Evolutionary conservation across 1,139 yeast species (phyloP).

Genomic region (Suhomyces ambrosiae): DNA sequence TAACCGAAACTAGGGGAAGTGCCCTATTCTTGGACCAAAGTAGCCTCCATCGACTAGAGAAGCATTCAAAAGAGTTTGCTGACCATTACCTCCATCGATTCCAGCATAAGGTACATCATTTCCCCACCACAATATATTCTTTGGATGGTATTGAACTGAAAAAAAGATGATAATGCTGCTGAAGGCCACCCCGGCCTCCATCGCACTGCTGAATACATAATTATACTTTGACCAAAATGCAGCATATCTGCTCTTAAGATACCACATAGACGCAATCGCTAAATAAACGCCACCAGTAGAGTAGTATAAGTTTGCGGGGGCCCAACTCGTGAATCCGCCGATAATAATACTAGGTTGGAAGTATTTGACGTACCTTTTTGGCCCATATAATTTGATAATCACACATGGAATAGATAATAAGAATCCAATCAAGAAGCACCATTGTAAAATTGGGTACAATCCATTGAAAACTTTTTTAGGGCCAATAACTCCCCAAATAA

Average conservation of each 20-base stretch:
- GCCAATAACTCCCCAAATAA: constrained; percentile 42
- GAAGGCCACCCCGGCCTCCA: constrained; percentile 24
- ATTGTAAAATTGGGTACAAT: constrained; percentile 35
- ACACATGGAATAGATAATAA: constrained; percentile 31
- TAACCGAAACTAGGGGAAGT: constrained; percentile 7
- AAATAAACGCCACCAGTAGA: constrained; percentile 20
- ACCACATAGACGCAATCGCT: constrained; percentile 19
- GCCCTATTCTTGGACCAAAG: constrained; percentile 21
- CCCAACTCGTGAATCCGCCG: constrained; percentile 21
- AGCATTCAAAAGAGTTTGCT: constrained; percentile 14
- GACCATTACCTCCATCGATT: constrained; percentile 13
- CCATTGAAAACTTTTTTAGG: constrained; percentile 37
- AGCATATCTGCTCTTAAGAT: constrained; percentile 18
- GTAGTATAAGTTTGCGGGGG: constrained; percentile 23
- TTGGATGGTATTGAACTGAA: constrained; percentile 23
- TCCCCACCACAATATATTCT: constrained; percentile 24
- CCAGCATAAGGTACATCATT: constrained; percentile 18
- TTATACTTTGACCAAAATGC: constrained; percentile 27
- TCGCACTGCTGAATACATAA: constrained; percentile 21
- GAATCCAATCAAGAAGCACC: constrained; percentile 38
- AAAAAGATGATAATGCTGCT: constrained; percentile 23
- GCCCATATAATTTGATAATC: constrained; percentile 27
- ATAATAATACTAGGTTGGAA: constrained; percentile 24
- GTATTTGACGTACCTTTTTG: constrained; percentile 13
- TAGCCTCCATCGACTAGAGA: constrained; percentile 20